phyloP scores from a whole-genome alignment of 2,329 filamentous ascomycete genomes.

The Fusarium sp. region DNA sequence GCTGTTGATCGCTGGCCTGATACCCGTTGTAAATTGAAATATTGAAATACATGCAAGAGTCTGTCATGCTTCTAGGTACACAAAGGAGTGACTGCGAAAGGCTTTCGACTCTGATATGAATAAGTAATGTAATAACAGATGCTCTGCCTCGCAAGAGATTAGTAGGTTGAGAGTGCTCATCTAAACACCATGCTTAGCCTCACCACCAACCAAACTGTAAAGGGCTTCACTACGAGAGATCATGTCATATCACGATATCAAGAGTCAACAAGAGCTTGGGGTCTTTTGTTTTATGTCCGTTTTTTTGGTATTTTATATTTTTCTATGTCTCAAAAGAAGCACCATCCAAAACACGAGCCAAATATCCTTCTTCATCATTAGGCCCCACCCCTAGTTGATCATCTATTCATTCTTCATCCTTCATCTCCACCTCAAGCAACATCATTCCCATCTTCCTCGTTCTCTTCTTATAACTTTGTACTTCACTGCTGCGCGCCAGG shows the following conservation, averaged over 20 bases:
- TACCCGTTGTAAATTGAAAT: background rate
- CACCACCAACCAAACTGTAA: background rate
- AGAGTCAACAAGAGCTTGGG: background rate
- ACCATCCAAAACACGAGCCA: background rate
- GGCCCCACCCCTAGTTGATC: background rate
- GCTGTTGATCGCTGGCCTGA: background rate
- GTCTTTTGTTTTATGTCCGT: background rate
- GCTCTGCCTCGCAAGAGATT: background rate
- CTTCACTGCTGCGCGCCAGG: background rate
- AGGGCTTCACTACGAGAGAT: background rate
- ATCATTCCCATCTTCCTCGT: background rate
- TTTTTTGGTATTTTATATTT: background rate
- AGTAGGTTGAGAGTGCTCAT: background rate
- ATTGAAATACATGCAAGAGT: background rate
- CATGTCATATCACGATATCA: background rate
- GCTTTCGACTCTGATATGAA: background rate
- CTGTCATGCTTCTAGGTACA: background rate
- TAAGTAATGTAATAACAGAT: background rate
- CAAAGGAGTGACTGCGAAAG: background rate
- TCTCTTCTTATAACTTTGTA: background rate
- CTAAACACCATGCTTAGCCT: background rate
- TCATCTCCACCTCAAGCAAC: background rate
- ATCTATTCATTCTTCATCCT: background rate
- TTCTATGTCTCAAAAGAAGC: background rate
- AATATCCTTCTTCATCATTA: background rate